Conservation (phyloP, 768 basidiomycete species). For the Lactifluus echinatus region DNA sequence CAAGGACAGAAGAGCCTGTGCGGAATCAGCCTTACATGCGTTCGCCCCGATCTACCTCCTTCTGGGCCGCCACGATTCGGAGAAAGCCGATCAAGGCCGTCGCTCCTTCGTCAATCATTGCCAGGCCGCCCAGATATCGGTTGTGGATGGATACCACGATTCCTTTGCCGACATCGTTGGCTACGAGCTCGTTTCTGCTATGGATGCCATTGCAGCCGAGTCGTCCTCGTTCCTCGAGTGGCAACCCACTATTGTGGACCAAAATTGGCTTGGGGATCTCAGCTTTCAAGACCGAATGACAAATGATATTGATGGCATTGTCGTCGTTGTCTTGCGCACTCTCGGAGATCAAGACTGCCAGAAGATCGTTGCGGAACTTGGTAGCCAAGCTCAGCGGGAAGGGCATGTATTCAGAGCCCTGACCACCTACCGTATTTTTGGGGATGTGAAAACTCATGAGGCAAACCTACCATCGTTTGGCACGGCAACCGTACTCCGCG, state of each 20-base stretch:
- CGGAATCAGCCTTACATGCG: slow-evolving; percentile 53
- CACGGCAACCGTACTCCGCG: slow-evolving; percentile 40
- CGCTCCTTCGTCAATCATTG: slow-evolving; percentile 55
- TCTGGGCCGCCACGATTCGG: slow-evolving; percentile 27
- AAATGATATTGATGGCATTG: slow-evolving; percentile 47
- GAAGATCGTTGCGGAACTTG: slow-evolving; percentile 41
- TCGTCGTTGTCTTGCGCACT: slow-evolving; percentile 49
- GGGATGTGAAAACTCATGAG: slow-evolving; percentile 44
- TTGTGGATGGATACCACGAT: slow-evolving; percentile 42
- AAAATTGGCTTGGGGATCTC: slow-evolving; percentile 29
- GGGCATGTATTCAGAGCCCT: slow-evolving; percentile 41
- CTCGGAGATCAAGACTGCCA: slow-evolving; percentile 66
- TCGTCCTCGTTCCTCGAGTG: not conserved
- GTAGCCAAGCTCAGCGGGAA: slow-evolving; percentile 31
- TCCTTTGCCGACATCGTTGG: slow-evolving; percentile 70
- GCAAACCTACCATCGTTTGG: slow-evolving; percentile 60
- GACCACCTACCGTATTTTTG: slow-evolving; percentile 41
- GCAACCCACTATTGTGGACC: slow-evolving; percentile 19
- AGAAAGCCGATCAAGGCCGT: slow-evolving; percentile 31
- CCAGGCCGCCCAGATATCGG: slow-evolving; percentile 42
- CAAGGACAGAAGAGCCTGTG: slow-evolving; percentile 52
- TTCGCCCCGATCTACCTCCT: slow-evolving; percentile 64
- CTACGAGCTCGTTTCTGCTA: slow-evolving; percentile 42
- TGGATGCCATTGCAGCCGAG: slow-evolving; percentile 28
- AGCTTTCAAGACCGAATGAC: slow-evolving; percentile 32